phyloP scores from a whole-genome alignment of 495 filamentous ascomycete genomes.

The Hypoxylon cercidicola region DNA sequence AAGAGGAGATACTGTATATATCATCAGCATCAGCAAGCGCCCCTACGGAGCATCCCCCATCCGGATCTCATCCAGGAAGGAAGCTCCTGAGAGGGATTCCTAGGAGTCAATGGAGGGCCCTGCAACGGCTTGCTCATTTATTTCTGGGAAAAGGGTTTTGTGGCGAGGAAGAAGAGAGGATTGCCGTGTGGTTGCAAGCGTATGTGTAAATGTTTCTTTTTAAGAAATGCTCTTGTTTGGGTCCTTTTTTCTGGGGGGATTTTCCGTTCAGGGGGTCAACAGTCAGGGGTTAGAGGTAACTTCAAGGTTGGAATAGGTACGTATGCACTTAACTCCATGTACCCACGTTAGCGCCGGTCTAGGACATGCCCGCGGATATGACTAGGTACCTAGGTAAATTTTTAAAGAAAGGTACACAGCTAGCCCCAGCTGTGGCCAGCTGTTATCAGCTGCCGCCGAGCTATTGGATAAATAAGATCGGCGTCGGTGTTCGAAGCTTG shows the following conservation, averaged over 20 bases:
- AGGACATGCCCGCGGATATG: neutral
- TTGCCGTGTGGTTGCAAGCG: conserved; percentile 6
- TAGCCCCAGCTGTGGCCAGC: too few species aligned
- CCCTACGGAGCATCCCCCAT: conserved; percentile 41
- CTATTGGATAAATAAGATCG: too few species aligned
- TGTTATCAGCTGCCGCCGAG: too few species aligned
- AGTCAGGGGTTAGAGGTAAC: conserved; percentile 30
- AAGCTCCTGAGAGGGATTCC: conserved; percentile 32
- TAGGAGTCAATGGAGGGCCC: conserved; percentile 10
- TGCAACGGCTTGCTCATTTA: conserved; percentile 36
- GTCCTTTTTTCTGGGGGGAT: conserved; percentile 33
- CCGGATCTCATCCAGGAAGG: conserved; percentile 43
- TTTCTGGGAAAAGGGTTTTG: conserved; percentile 1
- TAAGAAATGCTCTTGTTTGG: conserved; percentile 24
- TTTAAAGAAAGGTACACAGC: too few species aligned
- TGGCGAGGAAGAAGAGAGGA: conserved; percentile 17
- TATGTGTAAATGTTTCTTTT: conserved; percentile 20
- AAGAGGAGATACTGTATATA: conserved; percentile 31
- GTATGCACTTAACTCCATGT: conserved; percentile 4
- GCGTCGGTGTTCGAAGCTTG: neutral
- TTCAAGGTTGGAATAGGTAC: conserved; percentile 4
- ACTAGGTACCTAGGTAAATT: too few species aligned
- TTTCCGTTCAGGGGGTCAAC: conserved; percentile 30
- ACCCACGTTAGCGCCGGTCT: conserved; percentile 19
- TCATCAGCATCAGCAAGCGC: conserved; percentile 30